Conservation (phyloP, 106 monocot species). For the Apostasia ramifera region DNA sequence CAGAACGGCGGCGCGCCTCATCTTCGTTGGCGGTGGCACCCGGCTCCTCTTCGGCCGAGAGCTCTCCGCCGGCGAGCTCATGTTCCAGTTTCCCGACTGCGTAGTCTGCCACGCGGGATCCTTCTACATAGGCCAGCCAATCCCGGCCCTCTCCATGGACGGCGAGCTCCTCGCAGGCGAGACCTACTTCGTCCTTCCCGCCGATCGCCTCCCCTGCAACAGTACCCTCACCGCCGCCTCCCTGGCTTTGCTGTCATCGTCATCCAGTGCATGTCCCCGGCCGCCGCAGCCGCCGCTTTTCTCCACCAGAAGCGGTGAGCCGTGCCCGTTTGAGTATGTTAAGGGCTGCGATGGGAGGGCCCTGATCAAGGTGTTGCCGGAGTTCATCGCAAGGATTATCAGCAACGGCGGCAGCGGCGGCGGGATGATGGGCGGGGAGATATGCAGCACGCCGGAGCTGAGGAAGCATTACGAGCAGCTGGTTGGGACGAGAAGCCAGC, state of each 20-base stretch:
- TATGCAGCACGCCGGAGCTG: constrained; percentile 77
- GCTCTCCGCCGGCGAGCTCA: constrained; percentile 33
- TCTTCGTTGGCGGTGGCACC: constrained; percentile 52
- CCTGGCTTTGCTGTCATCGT: constrained; percentile 24
- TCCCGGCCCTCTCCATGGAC: constrained; percentile 35
- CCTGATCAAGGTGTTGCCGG: constrained; percentile 30
- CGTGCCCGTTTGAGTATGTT: constrained; percentile 40
- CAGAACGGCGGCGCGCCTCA: background rate
- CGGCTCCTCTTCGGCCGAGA: constrained; percentile 5
- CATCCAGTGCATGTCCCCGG: background rate
- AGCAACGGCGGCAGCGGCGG: background rate
- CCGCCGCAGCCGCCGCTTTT: background rate
- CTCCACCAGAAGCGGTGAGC: background rate
- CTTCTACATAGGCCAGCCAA: constrained; percentile 65
- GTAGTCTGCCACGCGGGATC: constrained; percentile 61
- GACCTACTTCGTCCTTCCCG: constrained; percentile 67
- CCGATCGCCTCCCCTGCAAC: constrained; percentile 25
- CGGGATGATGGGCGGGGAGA: background rate
- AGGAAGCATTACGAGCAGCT: constrained; percentile 72
- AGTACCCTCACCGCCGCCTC: constrained; percentile 15
- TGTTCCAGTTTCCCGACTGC: constrained; percentile 37
- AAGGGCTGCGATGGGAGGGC: constrained; percentile 31
- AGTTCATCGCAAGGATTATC: background rate
- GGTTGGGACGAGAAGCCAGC: constrained; percentile 39
- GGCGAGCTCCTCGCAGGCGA: constrained; percentile 44